Evolutionary conservation across 768 basidiomycete species (phyloP).

Genomic region (Tylopilus subfusipes): DNA sequence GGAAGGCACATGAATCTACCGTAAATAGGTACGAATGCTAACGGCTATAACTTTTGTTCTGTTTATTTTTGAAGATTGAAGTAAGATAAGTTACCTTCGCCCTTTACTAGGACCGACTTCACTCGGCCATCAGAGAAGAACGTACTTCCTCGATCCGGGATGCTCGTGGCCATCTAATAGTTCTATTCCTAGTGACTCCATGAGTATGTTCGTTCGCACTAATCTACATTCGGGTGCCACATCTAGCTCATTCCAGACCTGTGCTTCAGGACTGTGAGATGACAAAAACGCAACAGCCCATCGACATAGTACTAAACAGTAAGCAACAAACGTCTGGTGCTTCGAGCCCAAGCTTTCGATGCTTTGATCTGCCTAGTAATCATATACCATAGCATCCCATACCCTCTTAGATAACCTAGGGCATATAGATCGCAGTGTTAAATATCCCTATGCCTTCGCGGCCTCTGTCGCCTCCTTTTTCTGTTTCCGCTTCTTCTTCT

Average conservation of each 20-base stretch:
- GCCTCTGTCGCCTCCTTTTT: conserved; percentile 5
- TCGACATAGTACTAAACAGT: too few species aligned
- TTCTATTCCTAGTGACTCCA: too few species aligned
- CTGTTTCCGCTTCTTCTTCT: conserved; percentile 32
- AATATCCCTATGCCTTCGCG: not conserved
- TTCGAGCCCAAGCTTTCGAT: too few species aligned
- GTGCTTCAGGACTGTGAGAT: too few species aligned
- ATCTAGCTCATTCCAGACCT: too few species aligned
- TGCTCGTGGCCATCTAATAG: too few species aligned
- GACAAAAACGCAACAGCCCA: too few species aligned
- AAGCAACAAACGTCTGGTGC: too few species aligned
- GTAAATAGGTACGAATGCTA: not conserved
- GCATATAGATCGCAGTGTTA: not conserved
- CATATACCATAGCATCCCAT: not conserved
- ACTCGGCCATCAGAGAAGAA: not conserved
- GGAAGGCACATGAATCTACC: not conserved
- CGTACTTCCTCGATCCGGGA: not conserved
- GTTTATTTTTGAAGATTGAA: not conserved
- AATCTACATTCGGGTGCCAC: too few species aligned
- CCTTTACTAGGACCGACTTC: not conserved
- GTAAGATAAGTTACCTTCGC: not conserved
- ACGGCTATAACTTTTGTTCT: not conserved
- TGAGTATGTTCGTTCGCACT: too few species aligned
- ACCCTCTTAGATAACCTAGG: not conserved
- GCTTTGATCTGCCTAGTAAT: not conserved